Base-by-base conservation (phyloP, 78 protist genomes). In the Thecamonas trahens region DNA sequence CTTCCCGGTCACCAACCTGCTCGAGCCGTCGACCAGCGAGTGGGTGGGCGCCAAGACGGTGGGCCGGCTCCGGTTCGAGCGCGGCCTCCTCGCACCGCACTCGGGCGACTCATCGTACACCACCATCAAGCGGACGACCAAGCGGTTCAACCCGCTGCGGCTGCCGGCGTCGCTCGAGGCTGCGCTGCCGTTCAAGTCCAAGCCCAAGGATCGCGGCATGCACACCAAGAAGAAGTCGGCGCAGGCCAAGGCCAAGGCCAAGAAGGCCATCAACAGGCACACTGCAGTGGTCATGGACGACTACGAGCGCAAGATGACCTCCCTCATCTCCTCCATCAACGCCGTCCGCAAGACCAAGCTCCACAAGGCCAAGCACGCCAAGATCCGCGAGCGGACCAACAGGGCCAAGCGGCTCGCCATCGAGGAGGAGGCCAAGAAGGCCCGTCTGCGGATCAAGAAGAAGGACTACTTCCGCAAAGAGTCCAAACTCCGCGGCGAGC, bases 1-100 rank as follows among this genome's bases (percentile, higher is more conserved):
- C 92, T 88, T 89, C 52, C 98, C 99, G 13, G 89, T 97, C n/a
- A 72, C 90, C 37, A 35, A 70, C 22, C 76, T 84, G 31, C 79
- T 94, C 35, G 57, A 24, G 65, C 64, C 39, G 13, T 54, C 34
- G 28, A 40, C n/a, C 45, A 34, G 20, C 24, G 29, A 6, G 63
- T 57, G 63, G 44, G 0, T 1, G 29, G 42, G 24, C 39, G 53
- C 29, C 29, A 24, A 8, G 49, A 86, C 95, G 4, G 85, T 84
- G 50, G 83, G 87, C 29, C 79, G 87, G 77, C 40, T 95, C 61
- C 74, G 98, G 28, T 65, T 54, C 22, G 95, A 73, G 24, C 47
- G 58, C 28, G 40, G 32, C 34, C 13, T 86, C 6, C 69, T 79
- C 6, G 81, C 84, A 7, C 92, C 93, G 0, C 29, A 67, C 57